These are phyloP conservation scores for Serendipita indica DNA, from an alignment of 768 basidiomycete species.

Conservation along the genomic window DNA sequence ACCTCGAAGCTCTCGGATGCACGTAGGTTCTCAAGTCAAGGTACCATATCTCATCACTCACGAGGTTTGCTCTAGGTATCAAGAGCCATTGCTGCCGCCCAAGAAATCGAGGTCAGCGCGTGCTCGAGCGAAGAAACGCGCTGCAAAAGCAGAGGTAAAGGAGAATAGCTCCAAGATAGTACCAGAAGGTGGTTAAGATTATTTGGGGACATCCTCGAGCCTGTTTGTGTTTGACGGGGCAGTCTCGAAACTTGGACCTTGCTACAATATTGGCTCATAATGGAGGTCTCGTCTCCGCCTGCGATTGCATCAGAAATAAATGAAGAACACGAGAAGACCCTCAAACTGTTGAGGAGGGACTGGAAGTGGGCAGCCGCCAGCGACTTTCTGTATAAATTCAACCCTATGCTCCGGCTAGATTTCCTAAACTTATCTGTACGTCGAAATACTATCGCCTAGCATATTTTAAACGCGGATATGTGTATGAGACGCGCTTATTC, in stretches of 20 bases:
- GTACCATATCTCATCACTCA: slow-evolving; percentile 12
- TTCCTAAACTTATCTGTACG: slow-evolving; percentile 55
- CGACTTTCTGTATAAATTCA: slow-evolving; percentile 82
- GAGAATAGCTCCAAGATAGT: too few relatives aligned
- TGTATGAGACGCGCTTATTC: neutral
- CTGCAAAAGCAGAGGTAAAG: slow-evolving; percentile 1
- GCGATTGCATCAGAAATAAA: neutral
- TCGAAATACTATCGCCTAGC: slow-evolving; percentile 15
- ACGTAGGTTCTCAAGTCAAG: slow-evolving; percentile 30
- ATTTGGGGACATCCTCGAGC: neutral
- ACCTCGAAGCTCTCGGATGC: slow-evolving; percentile 28
- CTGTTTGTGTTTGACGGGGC: too few relatives aligned
- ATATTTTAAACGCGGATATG: too few relatives aligned
- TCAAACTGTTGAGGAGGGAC: slow-evolving; percentile 42
- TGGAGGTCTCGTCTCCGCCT: neutral
- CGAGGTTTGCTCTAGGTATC: slow-evolving; percentile 31
- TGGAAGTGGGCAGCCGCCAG: slow-evolving; percentile 91
- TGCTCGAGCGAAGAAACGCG: slow-evolving; percentile 10
- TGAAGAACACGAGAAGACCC: neutral
- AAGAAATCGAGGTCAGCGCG: slow-evolving; percentile 12
- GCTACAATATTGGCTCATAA: too few relatives aligned
- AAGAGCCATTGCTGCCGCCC: slow-evolving; percentile 20
- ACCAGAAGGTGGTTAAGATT: neutral
- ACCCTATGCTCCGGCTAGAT: slow-evolving; percentile 50
- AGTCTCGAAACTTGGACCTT: too few relatives aligned